Base-by-base conservation (phyloP, 805 yeast genomes). In the Brettanomyces nanus region DNA sequence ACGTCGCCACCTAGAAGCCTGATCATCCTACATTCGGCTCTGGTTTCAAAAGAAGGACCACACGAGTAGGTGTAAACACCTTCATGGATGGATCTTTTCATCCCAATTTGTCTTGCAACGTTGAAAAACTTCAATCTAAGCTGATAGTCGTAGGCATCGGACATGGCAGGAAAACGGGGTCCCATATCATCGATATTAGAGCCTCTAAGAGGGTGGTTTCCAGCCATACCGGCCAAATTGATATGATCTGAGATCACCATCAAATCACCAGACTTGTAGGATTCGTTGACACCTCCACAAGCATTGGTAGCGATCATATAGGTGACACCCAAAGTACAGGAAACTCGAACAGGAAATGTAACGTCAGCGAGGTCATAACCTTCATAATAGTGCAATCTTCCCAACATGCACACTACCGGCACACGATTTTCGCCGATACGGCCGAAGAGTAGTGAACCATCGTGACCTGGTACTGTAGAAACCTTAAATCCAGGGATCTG, bases 21-120 rank as follows among this genome's bases (percentile, higher is more conserved):
- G 33, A 90, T 65, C 68, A 80, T 68, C 40, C 95, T 69, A n/a
- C 81, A 82, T 63, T 90, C 98, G 0, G 97, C 95, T 50, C 96
- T 70, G 3, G 85, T 74, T 63, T 90, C 98, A 59, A 81, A 90
- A 1, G 96, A 85, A 4, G 98, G 97, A 0, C 98, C 98, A 5
- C 94, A 74, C 6, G 80, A 95, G 59, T 73, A 89, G 37, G 73
- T 73, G 53, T 90, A 90, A 1, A 80, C 75, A 27, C 97, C 98
- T 60, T 90, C 97, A 52, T 85, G 84, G 26, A 90, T 70, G 0
- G 60, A 53, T 53, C 97, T 76, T 0, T 63, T 59, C 19, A 83
- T 62, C 13, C 49, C 52, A 18, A 58, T 35, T 23, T 55, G 60
- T 37, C 67, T 61, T 9, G 80, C 82, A 38, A 71, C 69, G 15